Evolutionary conservation across 2,329 filamentous ascomycete genomes (phyloP), one percentile per base, ranked within the genome.

Genomic region (Fusarium sp.): DNA sequence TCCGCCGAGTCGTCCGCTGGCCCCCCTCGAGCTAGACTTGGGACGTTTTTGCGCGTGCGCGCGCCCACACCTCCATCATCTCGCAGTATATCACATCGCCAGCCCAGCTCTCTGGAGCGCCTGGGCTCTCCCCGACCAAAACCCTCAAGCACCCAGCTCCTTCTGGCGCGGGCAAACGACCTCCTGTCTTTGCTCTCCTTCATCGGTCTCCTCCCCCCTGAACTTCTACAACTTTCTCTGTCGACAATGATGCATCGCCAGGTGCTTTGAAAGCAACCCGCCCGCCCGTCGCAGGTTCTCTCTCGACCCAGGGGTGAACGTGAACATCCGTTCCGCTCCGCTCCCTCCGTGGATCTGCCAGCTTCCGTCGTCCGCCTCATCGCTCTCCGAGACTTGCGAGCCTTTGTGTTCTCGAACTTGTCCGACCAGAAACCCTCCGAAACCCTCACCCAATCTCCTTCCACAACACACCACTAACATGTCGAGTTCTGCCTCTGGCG

Each of bases 401-500:
- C 65, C 64, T 68, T 22, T 54, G 50, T 59, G 62, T 64, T 74
- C 37, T 70, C 61, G 68, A 58, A 62, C 41, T 64, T 33, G 57
- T 35, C 37, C 66, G 69, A 75, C 61, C 57, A 74, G 71, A 37
- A 54, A 33, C 58, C 54, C 57, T 45, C 50, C 63, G 64, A 68
- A 65, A 75, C 65, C 58, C 67, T 64, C 59, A 69, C 64, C 35
- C 66, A 78, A 77, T 63, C 68, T 60, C 69, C 57, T 67, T 68
- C 61, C 67, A 52, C 73, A 65, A 70, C 71, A 67, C 67, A 29
- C 61, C 68, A 69, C 61, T 66, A 78, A 69, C 37, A 84, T 84
- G 82, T 83, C 82, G 65, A 81, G 81, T 68, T 82, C 80, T 64
- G 79, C 78, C 50, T 81, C 79, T 72, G 82, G 80, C 76, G 82